These are phyloP conservation scores for Testicularia cyperi DNA, from an alignment of 1,284 basidiomycete genomes.

Conservation along the genomic window DNA sequence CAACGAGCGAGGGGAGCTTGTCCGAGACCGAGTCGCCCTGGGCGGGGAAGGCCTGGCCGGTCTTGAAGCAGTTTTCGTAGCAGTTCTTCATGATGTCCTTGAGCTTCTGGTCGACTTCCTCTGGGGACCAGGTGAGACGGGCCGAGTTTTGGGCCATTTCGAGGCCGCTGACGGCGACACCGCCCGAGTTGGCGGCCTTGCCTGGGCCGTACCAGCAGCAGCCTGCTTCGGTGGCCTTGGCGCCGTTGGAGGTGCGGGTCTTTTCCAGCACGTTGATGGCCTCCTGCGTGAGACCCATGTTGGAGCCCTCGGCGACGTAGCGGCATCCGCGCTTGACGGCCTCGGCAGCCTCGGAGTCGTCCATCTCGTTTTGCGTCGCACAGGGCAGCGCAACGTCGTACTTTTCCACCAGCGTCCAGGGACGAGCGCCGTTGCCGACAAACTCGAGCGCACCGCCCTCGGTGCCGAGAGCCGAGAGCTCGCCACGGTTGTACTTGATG, in stretches of 20 bases:
- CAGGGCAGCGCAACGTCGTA: constrained; percentile 73
- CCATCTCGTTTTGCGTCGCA: constrained; percentile 78
- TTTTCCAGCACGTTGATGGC: constrained; percentile 75
- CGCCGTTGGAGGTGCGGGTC: constrained; percentile 63
- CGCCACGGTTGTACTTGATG: constrained; percentile 72
- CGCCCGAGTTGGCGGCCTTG: constrained; percentile 55
- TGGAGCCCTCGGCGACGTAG: constrained; percentile 77
- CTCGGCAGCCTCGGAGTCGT: constrained; percentile 71
- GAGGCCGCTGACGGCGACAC: constrained; percentile 68
- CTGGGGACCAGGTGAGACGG: constrained; percentile 69
- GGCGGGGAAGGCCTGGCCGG: constrained; percentile 68
- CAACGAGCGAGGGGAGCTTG: constrained; percentile 66
- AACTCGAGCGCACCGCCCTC: constrained; percentile 35
- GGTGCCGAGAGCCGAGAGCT: constrained; percentile 44
- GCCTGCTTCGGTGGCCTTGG: constrained; percentile 36
- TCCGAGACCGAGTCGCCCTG: constrained; percentile 61
- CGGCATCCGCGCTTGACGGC: constrained; percentile 72
- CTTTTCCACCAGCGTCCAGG: constrained; percentile 72
- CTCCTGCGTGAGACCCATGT: constrained; percentile 64
- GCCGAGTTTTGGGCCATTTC: constrained; percentile 74
- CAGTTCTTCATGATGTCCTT: constrained; percentile 75
- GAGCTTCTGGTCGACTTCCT: constrained; percentile 73
- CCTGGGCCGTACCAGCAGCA: constrained; percentile 47
- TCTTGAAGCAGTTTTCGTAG: constrained; percentile 68
- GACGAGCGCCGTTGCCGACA: constrained; percentile 64